Evolutionary conservation across 805 yeast species (phyloP).

Genomic region (Wickerhamomyces pijperi): DNA sequence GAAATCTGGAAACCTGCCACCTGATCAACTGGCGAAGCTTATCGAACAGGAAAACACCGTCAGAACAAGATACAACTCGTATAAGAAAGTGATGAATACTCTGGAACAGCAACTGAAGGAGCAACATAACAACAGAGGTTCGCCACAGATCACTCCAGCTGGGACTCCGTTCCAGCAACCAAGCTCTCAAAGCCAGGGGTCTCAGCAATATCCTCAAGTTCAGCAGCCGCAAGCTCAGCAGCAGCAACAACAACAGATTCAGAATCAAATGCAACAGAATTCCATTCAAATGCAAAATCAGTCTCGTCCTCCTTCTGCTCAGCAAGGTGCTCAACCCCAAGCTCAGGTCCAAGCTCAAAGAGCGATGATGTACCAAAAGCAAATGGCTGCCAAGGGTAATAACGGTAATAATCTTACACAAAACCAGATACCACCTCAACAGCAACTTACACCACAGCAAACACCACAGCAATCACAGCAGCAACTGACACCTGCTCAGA

Average conservation of each 20-base stretch:
- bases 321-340: neutral
- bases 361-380: neutral
- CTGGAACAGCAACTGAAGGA: constrained; percentile 14
- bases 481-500: constrained; percentile 1
- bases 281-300: constrained; percentile 1
- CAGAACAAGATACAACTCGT: constrained; percentile 34
- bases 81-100: constrained; percentile 34
- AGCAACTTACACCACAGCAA: constrained; percentile 10
- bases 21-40: constrained; percentile 33
- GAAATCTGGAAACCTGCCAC: constrained; percentile 29
- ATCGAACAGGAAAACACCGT: constrained; percentile 38
- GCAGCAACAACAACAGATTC: constrained; percentile 7
- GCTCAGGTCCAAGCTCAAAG: neutral
- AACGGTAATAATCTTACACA: too few species aligned
- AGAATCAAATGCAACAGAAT: constrained; percentile 5
- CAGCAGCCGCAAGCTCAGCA: constrained; percentile 7
- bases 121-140: neutral
- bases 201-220: constrained; percentile 14
- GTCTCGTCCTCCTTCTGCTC: constrained; percentile 1
- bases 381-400: too few species aligned
- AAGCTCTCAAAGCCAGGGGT: neutral
- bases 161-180: neutral
- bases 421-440: neutral
- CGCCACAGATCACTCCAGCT: constrained; percentile 2
- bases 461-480: constrained; percentile 6